Conservation (phyloP, 192 early-diverging fungal species). For the Coemansia sp. region DNA sequence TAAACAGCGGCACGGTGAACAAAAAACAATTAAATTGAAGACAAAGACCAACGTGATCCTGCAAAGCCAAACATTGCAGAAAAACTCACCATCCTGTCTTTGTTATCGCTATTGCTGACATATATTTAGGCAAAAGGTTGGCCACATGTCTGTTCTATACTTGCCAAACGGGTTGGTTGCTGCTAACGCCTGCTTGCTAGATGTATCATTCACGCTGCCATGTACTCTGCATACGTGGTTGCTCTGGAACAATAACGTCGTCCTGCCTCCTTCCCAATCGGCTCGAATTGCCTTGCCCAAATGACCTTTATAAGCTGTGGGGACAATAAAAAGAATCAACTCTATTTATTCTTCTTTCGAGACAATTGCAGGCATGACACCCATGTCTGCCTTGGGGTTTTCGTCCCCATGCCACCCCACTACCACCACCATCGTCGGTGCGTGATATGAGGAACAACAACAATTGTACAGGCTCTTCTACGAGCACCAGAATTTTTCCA, state of each 20-base stretch:
- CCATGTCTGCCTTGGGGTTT: background rate
- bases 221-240: background rate
- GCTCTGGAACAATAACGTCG: background rate
- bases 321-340: no score
- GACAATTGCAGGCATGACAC: no score
- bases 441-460: conserved; percentile 1
- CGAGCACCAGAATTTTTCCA: background rate
- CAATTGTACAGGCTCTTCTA: background rate
- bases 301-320: background rate
- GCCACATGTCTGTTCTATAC: conserved; percentile 19
- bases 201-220: background rate
- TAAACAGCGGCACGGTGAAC: background rate
- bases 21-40: background rate
- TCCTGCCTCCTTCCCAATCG: background rate
- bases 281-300: background rate
- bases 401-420: background rate
- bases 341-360: no score
- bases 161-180: background rate
- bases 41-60: conserved; percentile 1
- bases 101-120: conserved; percentile 31
- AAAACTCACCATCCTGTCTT: background rate
- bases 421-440: background rate
- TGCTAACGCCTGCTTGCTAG: background rate
- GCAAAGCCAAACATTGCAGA: background rate
- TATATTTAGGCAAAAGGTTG: conserved; percentile 36